These are phyloP conservation scores for Neoboletus brunneissimus DNA, from an alignment of 768 basidiomycete genomes.

Conservation along the genomic window DNA sequence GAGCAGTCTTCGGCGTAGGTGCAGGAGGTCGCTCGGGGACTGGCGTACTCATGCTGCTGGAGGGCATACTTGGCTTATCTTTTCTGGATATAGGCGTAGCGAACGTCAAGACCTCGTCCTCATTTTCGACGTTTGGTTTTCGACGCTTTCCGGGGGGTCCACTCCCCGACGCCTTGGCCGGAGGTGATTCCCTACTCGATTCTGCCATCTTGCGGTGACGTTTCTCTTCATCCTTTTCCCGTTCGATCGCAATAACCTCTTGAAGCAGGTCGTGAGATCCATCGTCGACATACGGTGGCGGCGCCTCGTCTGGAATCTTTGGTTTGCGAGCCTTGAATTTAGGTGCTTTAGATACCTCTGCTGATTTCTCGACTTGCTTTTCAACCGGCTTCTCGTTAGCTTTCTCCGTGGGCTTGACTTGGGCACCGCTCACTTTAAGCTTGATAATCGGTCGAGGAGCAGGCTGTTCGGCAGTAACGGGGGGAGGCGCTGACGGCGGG, in stretches of 20 bases:
- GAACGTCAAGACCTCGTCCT: slow-evolving; percentile 56
- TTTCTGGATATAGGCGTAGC: slow-evolving; percentile 61
- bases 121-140: slow-evolving; percentile 48
- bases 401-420: slow-evolving; percentile 36
- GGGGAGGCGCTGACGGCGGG: slow-evolving; percentile 14
- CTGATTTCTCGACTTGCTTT: slow-evolving; percentile 24
- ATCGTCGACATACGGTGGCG: slow-evolving; percentile 72
- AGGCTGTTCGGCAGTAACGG: slow-evolving; percentile 28
- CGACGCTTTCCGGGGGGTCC: slow-evolving; percentile 55
- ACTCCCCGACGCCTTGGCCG: slow-evolving; percentile 37
- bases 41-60: slow-evolving; percentile 42
- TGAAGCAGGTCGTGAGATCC: slow-evolving; percentile 79
- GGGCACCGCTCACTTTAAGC: slow-evolving; percentile 55
- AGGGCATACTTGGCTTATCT: slow-evolving; percentile 31
- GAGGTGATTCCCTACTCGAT: slow-evolving; percentile 37
- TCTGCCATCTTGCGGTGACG: slow-evolving; percentile 45
- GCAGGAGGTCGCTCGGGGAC: slow-evolving; percentile 34
- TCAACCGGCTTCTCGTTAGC: slow-evolving; percentile 27
- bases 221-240: slow-evolving; percentile 56
- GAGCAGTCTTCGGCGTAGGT: slow-evolving; percentile 25
- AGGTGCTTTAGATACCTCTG: slow-evolving; percentile 33
- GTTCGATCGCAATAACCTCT: slow-evolving; percentile 79
- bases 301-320: slow-evolving; percentile 46
- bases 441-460: slow-evolving; percentile 60
- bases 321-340: slow-evolving; percentile 44